Percentiles rank a stretch among this genome's conserved stretches.
These are phyloP conservation scores for Sisymbrium irio DNA, from an alignment of 345 rosid genomes.

Conservation along the genomic window DNA sequence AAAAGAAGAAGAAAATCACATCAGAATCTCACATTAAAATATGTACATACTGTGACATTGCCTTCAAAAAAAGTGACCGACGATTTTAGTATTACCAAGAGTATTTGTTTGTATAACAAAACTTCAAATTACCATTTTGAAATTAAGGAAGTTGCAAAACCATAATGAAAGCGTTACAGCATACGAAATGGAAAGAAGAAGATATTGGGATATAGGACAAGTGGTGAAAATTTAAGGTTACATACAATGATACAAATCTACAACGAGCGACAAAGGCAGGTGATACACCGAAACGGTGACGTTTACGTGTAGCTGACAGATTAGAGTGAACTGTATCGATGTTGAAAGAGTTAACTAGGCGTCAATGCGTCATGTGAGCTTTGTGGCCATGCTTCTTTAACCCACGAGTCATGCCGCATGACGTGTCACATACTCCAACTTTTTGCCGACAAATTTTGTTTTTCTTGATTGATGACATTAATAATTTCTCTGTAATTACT, in stretches of 20 bases:
- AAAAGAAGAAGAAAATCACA: not conserved
- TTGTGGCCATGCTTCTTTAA: conserved; percentile 27
- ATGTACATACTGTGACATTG: not conserved
- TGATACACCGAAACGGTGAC: conserved; percentile 15
- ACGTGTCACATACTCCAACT: conserved; percentile 24
- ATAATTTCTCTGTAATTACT: not conserved
- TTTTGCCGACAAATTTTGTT: conserved; percentile 32
- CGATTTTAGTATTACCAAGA: not conserved
- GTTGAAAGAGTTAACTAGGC: conserved; percentile 22
- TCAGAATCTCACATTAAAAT: not conserved
- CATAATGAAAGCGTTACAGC: not conserved
- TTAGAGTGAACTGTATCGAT: conserved; percentile 31
- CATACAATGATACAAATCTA: not conserved
- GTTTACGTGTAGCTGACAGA: conserved; percentile 32
- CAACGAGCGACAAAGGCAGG: not conserved
- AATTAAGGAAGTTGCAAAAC: not conserved
- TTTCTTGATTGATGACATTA: not conserved
- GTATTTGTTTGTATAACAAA: not conserved
- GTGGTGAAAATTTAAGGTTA: not conserved
- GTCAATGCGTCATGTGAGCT: conserved; percentile 27
- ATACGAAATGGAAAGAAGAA: not conserved
- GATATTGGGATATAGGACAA: conserved; percentile 13
- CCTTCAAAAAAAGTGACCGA: not conserved
- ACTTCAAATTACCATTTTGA: not conserved
- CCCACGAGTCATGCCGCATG: conserved; percentile 34